Base-by-base conservation (phyloP, 768 basidiomycete genomes). In the Lactarius pseudohatsudake region DNA sequence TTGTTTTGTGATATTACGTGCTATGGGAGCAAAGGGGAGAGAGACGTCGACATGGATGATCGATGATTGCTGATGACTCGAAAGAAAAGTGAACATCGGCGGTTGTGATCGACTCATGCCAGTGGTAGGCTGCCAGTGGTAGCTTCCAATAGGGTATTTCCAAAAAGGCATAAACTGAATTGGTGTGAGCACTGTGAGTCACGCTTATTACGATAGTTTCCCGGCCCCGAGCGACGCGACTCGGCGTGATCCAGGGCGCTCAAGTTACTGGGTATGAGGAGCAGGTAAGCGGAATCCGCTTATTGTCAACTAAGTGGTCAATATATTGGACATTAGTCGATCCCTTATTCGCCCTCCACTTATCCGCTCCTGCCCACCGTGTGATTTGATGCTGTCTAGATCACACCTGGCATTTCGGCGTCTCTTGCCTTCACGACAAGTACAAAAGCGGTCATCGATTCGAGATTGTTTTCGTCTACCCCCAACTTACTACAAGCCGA, bases 1-100 rank as follows among this genome's bases (percentile, higher is more conserved):
- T 26, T 63, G 16, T n/a, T 41, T 13, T 36, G 68, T 71, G 15
- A 59, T 64, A 36, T 69, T 64, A 38, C 56, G 62, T 28, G 36
- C 41, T 62, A 67, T 67, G 38, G 7, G 47, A 30, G 26, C 2
- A 20, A 28, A 34, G 26, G 26, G 45, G 4, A 32, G 30, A 15
- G 59, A 32, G 32, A 32, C 32, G 6, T 32, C 32, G 32, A 32
- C 32, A 32, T 8, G 32, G 32, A 32, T 32, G 32, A 7, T 32
- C 6, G 26, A 50, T 53, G 36, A 54, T 11, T 20, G 36, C 34
- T 26, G 59, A 45, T 55, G 64, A 60, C 58, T 59, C 36, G 34
- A 34, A 34, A 34, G 34, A 34, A 32, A 34, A 34, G 32, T 34
- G 32, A 34, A 34, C 32, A 9, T 9, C 8, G 8, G 32, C 32